Evolutionary conservation across 441 rosid species (phyloP), one percentile per base, ranked within the genome.

Genomic region (Mallotus japonicus): DNA sequence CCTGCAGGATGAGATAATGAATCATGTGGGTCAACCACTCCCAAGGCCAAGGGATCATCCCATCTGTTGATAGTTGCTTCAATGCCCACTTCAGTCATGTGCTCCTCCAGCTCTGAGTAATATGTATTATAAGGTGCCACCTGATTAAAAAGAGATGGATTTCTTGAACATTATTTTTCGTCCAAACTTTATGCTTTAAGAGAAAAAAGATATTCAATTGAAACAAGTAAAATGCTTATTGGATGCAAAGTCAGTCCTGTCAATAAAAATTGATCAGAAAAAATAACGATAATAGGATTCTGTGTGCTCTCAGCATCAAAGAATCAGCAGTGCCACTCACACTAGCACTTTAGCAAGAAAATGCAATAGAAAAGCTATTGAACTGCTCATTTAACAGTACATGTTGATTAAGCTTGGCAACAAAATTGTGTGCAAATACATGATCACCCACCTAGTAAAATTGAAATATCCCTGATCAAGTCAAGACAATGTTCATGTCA

Each of bases 1-100:
- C 99, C 99, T 1, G 99, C 98, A 61, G 98, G 97, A 87, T 96
- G 99, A 73, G 97, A 88, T 65, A 92, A 77, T 22, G 99, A 96
- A 77, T 96, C 99, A 32, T 96, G 99, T 12, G 98, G 97, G 85
- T 96, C 99, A 79, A 96, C 84, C 67, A 88, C 85, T 79, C 98
- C 99, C 77, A 93, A 80, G 67, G 93, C 82, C 84, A 93, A 82
- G 63, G 95, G 91, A 82, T 89, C 93, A 83, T 93, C 87, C 99
- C 99, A 96, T 81, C 81, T 87, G 86, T 96, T 96, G 76, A 87
- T 82, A 40, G 82, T 86, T 84, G 91, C 83, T 69, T 86, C 87
- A 81, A 96, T 77, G 78, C 97, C 99, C 47, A 83, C 96, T 79
- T 93, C 93, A 20, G 80, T 75, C 97, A 96, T 85, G 87, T 96